Conservation (phyloP, 1,139 yeast species). For the Diutina scorzettiae region DNA sequence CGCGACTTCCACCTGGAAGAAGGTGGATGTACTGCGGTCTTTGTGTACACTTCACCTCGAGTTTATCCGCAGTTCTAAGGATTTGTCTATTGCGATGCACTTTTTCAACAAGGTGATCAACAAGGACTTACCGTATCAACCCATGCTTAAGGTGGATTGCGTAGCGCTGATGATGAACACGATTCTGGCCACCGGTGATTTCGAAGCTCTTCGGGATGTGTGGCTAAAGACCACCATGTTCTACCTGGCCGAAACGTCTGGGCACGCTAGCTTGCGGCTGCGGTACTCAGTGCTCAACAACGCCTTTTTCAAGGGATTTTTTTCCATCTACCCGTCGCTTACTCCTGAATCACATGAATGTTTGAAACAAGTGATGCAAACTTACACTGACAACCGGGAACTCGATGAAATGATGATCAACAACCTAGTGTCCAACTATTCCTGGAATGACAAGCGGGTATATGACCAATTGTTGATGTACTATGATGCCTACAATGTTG, state of each 20-base stretch:
- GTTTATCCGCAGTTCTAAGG: constrained; percentile 74
- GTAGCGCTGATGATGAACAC: constrained; percentile 57
- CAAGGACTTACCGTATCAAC: constrained; percentile 57
- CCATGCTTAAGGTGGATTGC: constrained; percentile 65
- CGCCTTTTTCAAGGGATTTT: constrained; percentile 56
- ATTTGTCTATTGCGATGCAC: constrained; percentile 56
- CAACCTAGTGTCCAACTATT: constrained; percentile 56
- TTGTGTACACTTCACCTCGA: constrained; percentile 57
- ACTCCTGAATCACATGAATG: constrained; percentile 44
- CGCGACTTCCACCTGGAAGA: constrained; percentile 10
- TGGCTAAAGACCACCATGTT: constrained; percentile 55
- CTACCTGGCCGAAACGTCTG: constrained; percentile 28
- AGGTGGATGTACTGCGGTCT: constrained; percentile 12
- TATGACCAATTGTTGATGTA: constrained; percentile 53
- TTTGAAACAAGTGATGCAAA: constrained; percentile 45
- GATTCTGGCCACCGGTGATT: constrained; percentile 44
- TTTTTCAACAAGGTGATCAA: constrained; percentile 64
- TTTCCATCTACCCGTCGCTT: constrained; percentile 43
- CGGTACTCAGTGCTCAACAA: constrained; percentile 62
- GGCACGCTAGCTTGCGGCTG: constrained; percentile 28
- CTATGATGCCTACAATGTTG: constrained; percentile 46
- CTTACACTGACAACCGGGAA: constrained; percentile 44
- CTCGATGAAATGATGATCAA: constrained; percentile 72
- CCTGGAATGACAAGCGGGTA: constrained; percentile 59
- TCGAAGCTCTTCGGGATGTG: constrained; percentile 45